Base-by-base conservation (phyloP, 139 green algal species). In the Eudorina sp. region DNA sequence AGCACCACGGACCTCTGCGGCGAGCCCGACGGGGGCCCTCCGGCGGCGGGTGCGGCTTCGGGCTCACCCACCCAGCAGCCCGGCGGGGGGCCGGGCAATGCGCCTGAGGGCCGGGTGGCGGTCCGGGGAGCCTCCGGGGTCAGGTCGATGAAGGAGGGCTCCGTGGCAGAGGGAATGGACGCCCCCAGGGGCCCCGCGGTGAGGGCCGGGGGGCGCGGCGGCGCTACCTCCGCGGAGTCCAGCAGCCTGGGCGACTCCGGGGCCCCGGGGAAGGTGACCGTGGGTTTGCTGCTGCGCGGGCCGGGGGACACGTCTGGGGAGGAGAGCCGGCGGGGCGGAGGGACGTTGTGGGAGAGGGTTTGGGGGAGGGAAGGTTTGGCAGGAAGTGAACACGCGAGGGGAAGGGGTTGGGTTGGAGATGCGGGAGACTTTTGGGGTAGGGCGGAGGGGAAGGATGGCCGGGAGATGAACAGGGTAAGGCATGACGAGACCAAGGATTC, bases 221-320 rank as follows among this genome's bases (percentile, higher is more conserved):
- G 51, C 13, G 51, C 51, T 16, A 58, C 51, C 51, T 4, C 19
- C 3, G 66, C 34, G 34, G n/a, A 75, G 9, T 25, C 66, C 66
- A 75, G n/a, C n/a, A n/a, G 66, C 66, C 46, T 75, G n/a, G 66
- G 66, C 36, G 66, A 75, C 18, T 75, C 66, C 2, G 46, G 34
- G n/a, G 66, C 66, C 16, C 66, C 66, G 1, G 66, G 66, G 19
- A 21, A 46, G n/a, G 66, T 14, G 2, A 46, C 66, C 66, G 66
- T 13, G 19, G 36, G 66, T 14, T 46, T 75, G 66, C 66, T 45
- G 66, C 66, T 4, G 31, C 27, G 9, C 21, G 25, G 16, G 64
- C 64, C 64, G 66, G 31, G 34, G 9, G 31, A 31, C 16, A 21
- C 34, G 64, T 27, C 29, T 73, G 64, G 4, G 66, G 14, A 25